Evolutionary conservation across 345 rosid genomes (phyloP).

Genomic region (Eucalyptus polyanthemos): DNA sequence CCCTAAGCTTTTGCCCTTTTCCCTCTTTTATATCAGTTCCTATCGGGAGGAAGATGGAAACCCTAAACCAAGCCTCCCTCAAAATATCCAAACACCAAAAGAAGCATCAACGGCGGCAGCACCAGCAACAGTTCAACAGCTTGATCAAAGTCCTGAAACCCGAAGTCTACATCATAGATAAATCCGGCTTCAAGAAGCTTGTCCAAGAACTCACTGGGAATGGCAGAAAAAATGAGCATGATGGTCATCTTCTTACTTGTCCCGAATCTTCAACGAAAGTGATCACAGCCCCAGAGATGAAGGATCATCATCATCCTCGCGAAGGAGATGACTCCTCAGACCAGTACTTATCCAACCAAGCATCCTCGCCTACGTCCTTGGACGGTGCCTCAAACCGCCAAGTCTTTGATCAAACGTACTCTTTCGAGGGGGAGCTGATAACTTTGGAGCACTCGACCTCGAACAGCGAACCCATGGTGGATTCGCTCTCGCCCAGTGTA

Average conservation of each 20-base stretch:
- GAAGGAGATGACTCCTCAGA: neutral
- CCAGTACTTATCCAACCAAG: neutral
- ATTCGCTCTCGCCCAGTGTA: neutral
- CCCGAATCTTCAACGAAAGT: neutral
- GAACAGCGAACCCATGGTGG: neutral
- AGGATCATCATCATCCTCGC: neutral
- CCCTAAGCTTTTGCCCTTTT: neutral
- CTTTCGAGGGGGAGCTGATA: neutral
- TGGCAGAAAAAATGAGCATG: neutral
- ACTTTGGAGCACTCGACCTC: neutral
- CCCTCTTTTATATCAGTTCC: neutral
- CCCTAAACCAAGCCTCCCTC: neutral
- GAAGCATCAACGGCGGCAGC: neutral
- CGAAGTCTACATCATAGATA: conserved; percentile 15
- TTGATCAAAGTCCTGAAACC: conserved; percentile 14
- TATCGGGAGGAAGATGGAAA: neutral
- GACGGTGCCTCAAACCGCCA: neutral
- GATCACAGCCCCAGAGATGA: neutral
- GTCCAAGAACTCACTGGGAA: conserved; percentile 33
- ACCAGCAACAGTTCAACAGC: neutral
- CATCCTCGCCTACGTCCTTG: neutral
- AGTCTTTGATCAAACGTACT: neutral
- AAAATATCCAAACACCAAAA: neutral
- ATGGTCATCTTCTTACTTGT: neutral
- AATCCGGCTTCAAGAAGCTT: conserved; percentile 10